Percentiles rank a stretch among this genome's conserved stretches.
Evolutionary conservation across 73 alveolate species (phyloP).

Genomic region (Tetrahymena elliotti): DNA sequence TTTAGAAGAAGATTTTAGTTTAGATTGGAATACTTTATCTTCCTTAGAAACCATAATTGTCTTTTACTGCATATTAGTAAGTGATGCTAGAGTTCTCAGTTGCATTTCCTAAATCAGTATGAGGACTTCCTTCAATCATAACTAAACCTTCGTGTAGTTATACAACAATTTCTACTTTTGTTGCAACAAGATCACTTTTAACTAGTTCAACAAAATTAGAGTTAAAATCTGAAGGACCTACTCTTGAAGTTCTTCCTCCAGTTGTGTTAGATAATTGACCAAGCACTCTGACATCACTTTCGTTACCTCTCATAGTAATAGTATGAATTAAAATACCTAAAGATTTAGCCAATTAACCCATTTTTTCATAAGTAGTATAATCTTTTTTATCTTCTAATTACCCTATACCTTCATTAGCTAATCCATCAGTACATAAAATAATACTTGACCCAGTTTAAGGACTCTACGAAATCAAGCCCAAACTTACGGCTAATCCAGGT

Average conservation of each 20-base stretch:
- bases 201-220: constrained; percentile 74
- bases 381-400: constrained; percentile 52
- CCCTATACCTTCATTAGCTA: constrained; percentile 91
- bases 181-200: constrained; percentile 70
- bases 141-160: constrained; percentile 74
- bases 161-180: constrained; percentile 64
- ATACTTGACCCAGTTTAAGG: constrained; percentile 74
- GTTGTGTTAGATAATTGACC: constrained; percentile 68
- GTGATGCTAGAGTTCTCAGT: constrained; percentile 68
- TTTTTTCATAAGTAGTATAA: constrained; percentile 61
- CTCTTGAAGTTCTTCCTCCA: constrained; percentile 85
- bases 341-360: constrained; percentile 69
- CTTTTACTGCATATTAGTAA: constrained; percentile 72
- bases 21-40: constrained; percentile 71
- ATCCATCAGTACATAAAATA: constrained; percentile 93
- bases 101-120: constrained; percentile 72
- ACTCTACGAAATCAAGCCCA: constrained; percentile 63
- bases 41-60: constrained; percentile 41
- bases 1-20: constrained; percentile 54
- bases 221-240: constrained; percentile 66
- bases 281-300: constrained; percentile 68
- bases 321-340: constrained; percentile 69
- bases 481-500: constrained; percentile 77
- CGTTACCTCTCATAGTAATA: constrained; percentile 84
- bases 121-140: constrained; percentile 72